A percentile compares a stretch with the other conserved stretches of the same genome.
These are phyloP conservation scores for Macadamia integrifolia DNA, from an alignment of 164 flowering plant species.

Conservation along the genomic window DNA sequence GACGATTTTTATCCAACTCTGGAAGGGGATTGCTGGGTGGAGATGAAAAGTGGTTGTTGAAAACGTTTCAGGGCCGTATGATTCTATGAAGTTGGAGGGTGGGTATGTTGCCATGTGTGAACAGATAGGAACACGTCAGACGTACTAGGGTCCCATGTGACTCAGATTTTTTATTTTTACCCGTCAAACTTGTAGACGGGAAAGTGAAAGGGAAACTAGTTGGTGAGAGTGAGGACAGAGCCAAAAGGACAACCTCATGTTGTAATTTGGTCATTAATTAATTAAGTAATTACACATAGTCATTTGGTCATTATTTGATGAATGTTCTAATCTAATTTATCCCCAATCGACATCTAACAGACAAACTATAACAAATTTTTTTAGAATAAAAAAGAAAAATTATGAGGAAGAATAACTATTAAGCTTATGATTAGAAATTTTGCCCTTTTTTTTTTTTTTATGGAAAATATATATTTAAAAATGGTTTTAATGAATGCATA, in stretches of 20 bases:
- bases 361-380: no score
- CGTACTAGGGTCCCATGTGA: background rate
- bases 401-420: no score
- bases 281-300: no score
- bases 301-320: no score
- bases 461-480: no score
- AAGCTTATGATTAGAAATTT: no score
- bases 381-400: no score
- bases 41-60: slow-evolving; percentile 26
- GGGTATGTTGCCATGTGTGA: slow-evolving; percentile 11
- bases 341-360: no score
- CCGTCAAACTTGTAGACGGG: background rate
- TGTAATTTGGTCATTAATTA: background rate
- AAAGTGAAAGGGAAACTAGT: background rate
- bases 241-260: background rate
- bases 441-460: no score
- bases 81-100: slow-evolving; percentile 12
- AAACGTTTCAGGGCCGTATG: slow-evolving; percentile 5
- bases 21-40: slow-evolving; percentile 14
- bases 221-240: slow-evolving; percentile 3
- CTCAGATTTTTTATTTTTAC: slow-evolving; percentile 2
- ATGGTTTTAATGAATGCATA: no score
- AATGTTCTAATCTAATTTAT: no score
- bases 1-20: no score
- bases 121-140: background rate